Evolutionary conservation across 805 yeast genomes (phyloP), one percentile per base, ranked within the genome.

Genomic region (Ogataea populi-albae): DNA sequence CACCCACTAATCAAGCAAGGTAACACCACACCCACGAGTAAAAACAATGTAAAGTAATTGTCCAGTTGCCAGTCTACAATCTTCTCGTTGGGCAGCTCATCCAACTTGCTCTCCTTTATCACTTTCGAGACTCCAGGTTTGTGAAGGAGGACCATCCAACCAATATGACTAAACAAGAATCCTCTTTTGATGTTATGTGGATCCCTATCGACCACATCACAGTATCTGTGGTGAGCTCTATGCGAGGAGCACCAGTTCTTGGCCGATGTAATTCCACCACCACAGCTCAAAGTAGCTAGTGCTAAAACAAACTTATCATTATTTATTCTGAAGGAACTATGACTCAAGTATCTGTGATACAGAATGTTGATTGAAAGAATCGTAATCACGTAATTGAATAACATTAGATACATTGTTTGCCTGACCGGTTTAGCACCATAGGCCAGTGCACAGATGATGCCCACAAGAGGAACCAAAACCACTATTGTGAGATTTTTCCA

Each of bases 111-210:
- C 30, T 62, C 65, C 18, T 57, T 48, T 4, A 67, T 64, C 8
- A 71, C 69, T 28, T 55, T 59, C 18, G 58, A 49, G 6, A 68
- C 71, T 33, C 74, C 74, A 14, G 79, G 73, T 59, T 77, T 78
- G 46, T 86, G 88, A 47, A 71, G 72, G 40, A 81, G 66, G 22
- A 87, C 55, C 64, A 85, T 72, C 95, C 96, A 89, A 3, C 96
- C 97, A 63, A 87, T 68, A 62, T 88, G 96, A 22, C 91, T 78
- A 74, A 78, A 88, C 51, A 74, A 62, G 49, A 87, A 71, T 0
- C 97, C 96, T 40, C 84, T 72, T 54, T 89, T 75, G 24, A 84
- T 81, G 52, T 79, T 79, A 61, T 86, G 87, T 1, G 98, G 97
- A 59, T 89, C 98, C 50, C 74, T 72, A 41, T 86, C 95, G 0